phyloP scores from a whole-genome alignment of 2,329 filamentous ascomycete genomes.

The Colletotrichum tropicale region DNA sequence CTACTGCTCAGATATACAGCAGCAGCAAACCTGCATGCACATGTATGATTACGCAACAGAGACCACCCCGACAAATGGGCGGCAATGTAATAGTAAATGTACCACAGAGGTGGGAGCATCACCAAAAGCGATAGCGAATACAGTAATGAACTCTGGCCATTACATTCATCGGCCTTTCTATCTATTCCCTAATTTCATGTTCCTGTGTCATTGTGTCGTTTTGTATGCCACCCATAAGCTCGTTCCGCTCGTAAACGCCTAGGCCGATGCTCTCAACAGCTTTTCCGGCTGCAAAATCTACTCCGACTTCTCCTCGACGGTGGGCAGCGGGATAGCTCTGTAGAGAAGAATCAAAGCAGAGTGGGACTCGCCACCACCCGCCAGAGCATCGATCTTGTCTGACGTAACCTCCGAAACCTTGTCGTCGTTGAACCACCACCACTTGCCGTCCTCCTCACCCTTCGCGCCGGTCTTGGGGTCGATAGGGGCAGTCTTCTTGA shows the following conservation, averaged over 20 bases:
- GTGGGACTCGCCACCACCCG: constrained; percentile 88
- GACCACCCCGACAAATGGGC: no score
- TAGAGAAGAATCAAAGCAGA: constrained; percentile 84
- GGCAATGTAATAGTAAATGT: not conserved
- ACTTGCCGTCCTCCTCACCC: constrained; percentile 86
- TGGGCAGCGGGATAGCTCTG: constrained; percentile 72
- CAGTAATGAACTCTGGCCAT: constrained; percentile 5
- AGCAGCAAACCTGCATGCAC: not conserved
- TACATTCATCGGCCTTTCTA: constrained; percentile 4
- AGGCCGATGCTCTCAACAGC: constrained; percentile 6
- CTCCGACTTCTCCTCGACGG: constrained; percentile 49
- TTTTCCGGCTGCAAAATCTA: constrained; percentile 22
- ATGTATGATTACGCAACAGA: not conserved
- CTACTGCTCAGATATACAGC: not conserved
- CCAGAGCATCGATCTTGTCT: constrained; percentile 89
- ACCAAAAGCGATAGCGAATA: not conserved
- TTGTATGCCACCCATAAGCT: constrained; percentile 16
- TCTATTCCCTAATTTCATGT: constrained; percentile 9
- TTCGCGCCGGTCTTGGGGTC: constrained; percentile 79
- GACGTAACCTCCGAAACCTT: constrained; percentile 90
- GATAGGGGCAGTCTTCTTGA: constrained; percentile 83
- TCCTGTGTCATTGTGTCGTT: constrained; percentile 2
- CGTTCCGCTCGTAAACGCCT: constrained; percentile 19
- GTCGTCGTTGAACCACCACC: constrained; percentile 99
- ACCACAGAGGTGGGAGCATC: not conserved